A percentile compares a stretch with the other conserved stretches of the same genome.
phyloP scores from a whole-genome alignment of 1,284 basidiomycete species.

The Coriolopsis trogii region DNA sequence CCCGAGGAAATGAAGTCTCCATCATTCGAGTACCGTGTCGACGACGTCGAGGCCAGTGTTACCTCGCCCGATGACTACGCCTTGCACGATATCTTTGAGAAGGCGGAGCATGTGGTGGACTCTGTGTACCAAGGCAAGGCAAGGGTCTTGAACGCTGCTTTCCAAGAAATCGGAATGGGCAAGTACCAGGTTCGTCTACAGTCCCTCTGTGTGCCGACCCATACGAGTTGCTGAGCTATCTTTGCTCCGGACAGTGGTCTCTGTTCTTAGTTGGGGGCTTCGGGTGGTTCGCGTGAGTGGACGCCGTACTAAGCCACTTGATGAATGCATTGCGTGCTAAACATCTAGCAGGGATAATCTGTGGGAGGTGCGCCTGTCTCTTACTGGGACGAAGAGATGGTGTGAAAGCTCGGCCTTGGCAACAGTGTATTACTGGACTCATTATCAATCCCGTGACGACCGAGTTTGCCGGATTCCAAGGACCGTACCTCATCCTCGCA shows the following conservation, averaged over 20 bases:
- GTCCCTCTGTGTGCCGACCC: background rate
- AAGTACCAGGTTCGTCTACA: slow-evolving; percentile 57
- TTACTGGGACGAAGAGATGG: background rate
- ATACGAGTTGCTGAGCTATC: background rate
- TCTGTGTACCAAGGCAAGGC: slow-evolving; percentile 68
- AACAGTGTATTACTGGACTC: slow-evolving; percentile 55
- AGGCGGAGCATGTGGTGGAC: slow-evolving; percentile 50
- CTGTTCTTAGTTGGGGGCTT: slow-evolving; percentile 63
- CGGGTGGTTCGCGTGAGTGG: slow-evolving; percentile 73
- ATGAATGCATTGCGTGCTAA: too few species aligned
- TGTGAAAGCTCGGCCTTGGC: background rate
- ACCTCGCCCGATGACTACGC: too few species aligned
- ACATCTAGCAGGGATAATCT: slow-evolving; percentile 54
- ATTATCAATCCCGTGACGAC: slow-evolving; percentile 57
- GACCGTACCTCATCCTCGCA: slow-evolving; percentile 56
- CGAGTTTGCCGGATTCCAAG: slow-evolving; percentile 57
- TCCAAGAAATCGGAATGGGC: slow-evolving; percentile 76
- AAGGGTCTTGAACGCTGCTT: slow-evolving; percentile 61
- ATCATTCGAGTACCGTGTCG: too few species aligned
- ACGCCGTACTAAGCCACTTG: too few species aligned
- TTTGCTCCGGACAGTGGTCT: slow-evolving; percentile 40
- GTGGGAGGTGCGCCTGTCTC: slow-evolving; percentile 50
- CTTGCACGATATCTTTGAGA: slow-evolving; percentile 46
- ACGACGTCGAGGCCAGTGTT: slow-evolving; percentile 11
- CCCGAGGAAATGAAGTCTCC: background rate